Base-by-base conservation (phyloP, 2,329 filamentous ascomycete genomes). In the Sporothrix euskadiensis region DNA sequence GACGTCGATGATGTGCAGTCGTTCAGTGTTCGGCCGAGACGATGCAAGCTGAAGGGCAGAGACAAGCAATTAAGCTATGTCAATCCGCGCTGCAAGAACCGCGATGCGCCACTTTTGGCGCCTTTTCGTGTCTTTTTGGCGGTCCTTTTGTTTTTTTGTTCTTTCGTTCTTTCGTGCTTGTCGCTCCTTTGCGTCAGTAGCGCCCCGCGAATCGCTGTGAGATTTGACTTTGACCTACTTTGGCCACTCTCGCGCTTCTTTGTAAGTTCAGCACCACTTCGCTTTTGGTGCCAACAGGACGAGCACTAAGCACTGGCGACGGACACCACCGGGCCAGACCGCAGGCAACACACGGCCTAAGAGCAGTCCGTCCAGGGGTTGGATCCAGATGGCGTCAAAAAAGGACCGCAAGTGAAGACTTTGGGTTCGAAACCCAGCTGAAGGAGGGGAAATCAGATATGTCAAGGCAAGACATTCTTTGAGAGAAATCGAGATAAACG, bases 251-350 rank as follows among this genome's bases (percentile, higher is more conserved):
- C 39, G 2, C 35, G 35, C 35, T 35, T 35, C 56, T 56, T 26
- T 22, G n/a, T 7, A 54, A 63, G 4, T 47, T 16, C 52, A 30
- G 30, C 52, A 56, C 52, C 52, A 56, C 52, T 12, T 26, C 9
- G 26, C 10, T 26, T 56, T 26, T 22, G 56, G 44, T 49, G 52
- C 63, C 69, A 63, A 71, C 56, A 52, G 26, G 63, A 7, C 26
- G 7, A 66, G 57, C 47, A 65, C 47, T 63, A 71, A 26, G 32
- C 9, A n/a, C 30, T 47, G 44, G 57, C 70, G 57, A 65, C 70
- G 70, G 69, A 12, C 69, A 52, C 69, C 69, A 71, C 70, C 70
- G 70, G 70, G 57, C 44, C 70, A 71, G 44, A 71, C 70, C 70
- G 70, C 22, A 10, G 14, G 35, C 32, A 61, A 30, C 47, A n/a